phyloP scores from a whole-genome alignment of 1,284 basidiomycete species.

The Pseudozyma sp. region DNA sequence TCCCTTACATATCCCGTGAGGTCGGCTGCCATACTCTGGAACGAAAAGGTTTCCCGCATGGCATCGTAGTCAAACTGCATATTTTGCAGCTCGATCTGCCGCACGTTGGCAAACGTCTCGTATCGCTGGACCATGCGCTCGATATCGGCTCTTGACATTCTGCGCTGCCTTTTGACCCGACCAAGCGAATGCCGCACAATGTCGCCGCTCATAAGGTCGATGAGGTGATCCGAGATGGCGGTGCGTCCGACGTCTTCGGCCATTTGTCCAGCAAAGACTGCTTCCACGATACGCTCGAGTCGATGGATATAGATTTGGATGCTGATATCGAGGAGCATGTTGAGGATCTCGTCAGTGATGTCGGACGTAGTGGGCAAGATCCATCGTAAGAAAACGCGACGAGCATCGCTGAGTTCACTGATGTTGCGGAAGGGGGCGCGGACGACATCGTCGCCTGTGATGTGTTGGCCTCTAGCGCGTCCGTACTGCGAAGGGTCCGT shows the following conservation, averaged over 20 bases:
- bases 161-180: slow-evolving; percentile 37
- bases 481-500: slow-evolving; percentile 24
- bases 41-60: slow-evolving; percentile 36
- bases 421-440: slow-evolving; percentile 39
- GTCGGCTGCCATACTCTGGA: slow-evolving; percentile 38
- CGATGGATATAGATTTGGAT: slow-evolving; percentile 57
- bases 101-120: slow-evolving; percentile 45
- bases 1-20: slow-evolving; percentile 46
- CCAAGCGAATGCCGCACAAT: slow-evolving; percentile 38
- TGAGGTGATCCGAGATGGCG: slow-evolving; percentile 26
- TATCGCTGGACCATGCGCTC: slow-evolving; percentile 42
- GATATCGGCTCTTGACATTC: slow-evolving; percentile 32
- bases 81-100: slow-evolving; percentile 29
- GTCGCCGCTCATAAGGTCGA: slow-evolving; percentile 42
- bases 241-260: slow-evolving; percentile 21
- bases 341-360: slow-evolving; percentile 48
- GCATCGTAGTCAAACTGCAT: slow-evolving; percentile 26
- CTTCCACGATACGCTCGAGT: slow-evolving; percentile 33
- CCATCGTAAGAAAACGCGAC: slow-evolving; percentile 50
- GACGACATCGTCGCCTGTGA: slow-evolving; percentile 31
- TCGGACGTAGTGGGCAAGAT: slow-evolving; percentile 47
- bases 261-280: slow-evolving; percentile 24
- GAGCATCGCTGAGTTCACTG: slow-evolving; percentile 54
- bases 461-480: slow-evolving; percentile 18
- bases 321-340: slow-evolving; percentile 56